These are phyloP conservation scores for Cercophora newfieldiana DNA, from an alignment of 495 filamentous ascomycete species.

Conservation along the genomic window DNA sequence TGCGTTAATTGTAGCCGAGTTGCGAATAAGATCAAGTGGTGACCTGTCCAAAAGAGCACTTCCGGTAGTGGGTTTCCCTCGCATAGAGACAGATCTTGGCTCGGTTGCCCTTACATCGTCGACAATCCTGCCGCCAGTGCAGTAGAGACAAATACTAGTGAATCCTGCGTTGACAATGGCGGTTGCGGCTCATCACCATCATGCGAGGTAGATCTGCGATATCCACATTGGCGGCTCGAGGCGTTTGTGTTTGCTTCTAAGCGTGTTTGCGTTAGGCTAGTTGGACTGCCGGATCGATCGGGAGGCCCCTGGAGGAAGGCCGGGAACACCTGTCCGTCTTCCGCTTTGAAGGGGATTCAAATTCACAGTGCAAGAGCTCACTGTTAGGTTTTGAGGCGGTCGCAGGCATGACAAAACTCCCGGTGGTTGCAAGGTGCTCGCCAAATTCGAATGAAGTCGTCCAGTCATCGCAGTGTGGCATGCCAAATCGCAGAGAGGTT, in stretches of 20 bases:
- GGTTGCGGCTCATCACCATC: neutral
- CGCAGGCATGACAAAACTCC: too few relatives aligned
- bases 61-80: too few relatives aligned
- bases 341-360: too few relatives aligned
- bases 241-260: neutral
- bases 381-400: neutral
- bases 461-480: neutral
- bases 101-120: neutral
- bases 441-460: neutral
- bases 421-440: neutral
- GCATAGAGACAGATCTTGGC: too few relatives aligned
- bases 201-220: neutral
- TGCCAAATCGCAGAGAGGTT: neutral
- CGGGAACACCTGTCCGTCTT: neutral
- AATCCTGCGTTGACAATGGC: neutral
- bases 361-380: too few relatives aligned
- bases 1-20: too few relatives aligned
- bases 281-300: neutral
- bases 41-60: too few relatives aligned
- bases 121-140: neutral
- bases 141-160: neutral
- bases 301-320: neutral
- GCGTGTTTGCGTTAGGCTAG: neutral
- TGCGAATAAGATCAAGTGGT: too few relatives aligned
- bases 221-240: neutral